phyloP scores from a whole-genome alignment of 108 stramenopile genomes.

The Fistulifera pelliculosa region DNA sequence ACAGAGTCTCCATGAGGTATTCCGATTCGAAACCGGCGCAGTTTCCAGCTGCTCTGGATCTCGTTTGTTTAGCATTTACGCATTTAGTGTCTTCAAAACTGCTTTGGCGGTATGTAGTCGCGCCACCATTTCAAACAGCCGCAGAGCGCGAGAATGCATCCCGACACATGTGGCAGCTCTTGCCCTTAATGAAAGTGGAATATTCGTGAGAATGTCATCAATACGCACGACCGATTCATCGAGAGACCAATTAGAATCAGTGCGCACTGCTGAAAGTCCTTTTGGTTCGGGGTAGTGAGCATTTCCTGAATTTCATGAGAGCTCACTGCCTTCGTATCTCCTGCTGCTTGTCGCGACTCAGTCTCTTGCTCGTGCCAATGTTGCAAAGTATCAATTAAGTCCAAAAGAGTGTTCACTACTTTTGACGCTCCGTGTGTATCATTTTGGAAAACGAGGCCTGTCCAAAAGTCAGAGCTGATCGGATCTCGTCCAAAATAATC shows the following conservation, averaged over 20 bases:
- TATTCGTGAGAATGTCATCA: slow-evolving; percentile 33
- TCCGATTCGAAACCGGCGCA: slow-evolving; percentile 26
- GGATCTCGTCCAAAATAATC: slow-evolving; percentile 49
- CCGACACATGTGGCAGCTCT: slow-evolving; percentile 60
- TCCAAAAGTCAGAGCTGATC: slow-evolving; percentile 33
- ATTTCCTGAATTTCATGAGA: too few relatives aligned
- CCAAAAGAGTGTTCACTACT: slow-evolving; percentile 57
- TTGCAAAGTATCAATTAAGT: slow-evolving; percentile 49
- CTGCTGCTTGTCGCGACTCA: not conserved
- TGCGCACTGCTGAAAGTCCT: too few relatives aligned
- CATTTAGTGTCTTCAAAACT: slow-evolving; percentile 11
- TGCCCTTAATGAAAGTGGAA: slow-evolving; percentile 51
- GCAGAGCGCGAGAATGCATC: slow-evolving; percentile 73
- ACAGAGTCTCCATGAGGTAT: slow-evolving; percentile 43
- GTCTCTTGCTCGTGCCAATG: slow-evolving; percentile 46
- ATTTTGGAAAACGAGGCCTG: slow-evolving; percentile 5
- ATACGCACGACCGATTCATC: slow-evolving; percentile 50
- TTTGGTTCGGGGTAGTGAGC: too few relatives aligned
- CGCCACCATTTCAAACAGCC: slow-evolving; percentile 62
- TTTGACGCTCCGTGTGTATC: slow-evolving; percentile 43
- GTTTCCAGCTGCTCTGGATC: slow-evolving; percentile 14
- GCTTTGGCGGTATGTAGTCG: slow-evolving; percentile 20
- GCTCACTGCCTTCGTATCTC: not conserved
- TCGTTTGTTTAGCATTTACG: not conserved
- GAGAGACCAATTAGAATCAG: slow-evolving; percentile 33